Percentiles rank a stretch among this genome's conserved stretches.
Evolutionary conservation across 805 yeast genomes (phyloP).

Genomic region (Sugiyamaella americana): DNA sequence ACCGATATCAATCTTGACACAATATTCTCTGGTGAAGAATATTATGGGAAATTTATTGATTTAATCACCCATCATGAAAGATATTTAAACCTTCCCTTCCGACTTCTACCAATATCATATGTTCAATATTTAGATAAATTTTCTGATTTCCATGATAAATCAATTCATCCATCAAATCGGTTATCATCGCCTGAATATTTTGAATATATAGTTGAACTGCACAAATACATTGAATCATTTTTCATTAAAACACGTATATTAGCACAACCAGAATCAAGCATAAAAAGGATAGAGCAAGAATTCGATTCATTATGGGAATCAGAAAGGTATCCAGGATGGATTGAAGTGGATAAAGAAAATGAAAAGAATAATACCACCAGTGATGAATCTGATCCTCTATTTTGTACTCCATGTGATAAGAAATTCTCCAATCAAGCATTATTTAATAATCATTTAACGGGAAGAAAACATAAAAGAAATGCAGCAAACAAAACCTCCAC

Average conservation of each 20-base stretch:
- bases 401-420: conserved; percentile 61
- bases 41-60: conserved; percentile 60
- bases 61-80: conserved; percentile 44
- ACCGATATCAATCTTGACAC: conserved; percentile 43
- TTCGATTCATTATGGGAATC: conserved; percentile 25
- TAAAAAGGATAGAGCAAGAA: conserved; percentile 27
- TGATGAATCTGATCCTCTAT: conserved; percentile 30
- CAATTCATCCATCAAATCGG: conserved; percentile 17
- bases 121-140: conserved; percentile 45
- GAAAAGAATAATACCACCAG: neutral
- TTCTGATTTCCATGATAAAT: conserved; percentile 35
- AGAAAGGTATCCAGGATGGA: conserved; percentile 11
- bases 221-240: conserved; percentile 45
- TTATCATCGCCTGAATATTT: conserved; percentile 34
- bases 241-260: conserved; percentile 46
- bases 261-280: conserved; percentile 33
- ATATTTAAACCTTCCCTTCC: conserved; percentile 46
- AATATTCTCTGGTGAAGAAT: conserved; percentile 55
- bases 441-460: conserved; percentile 59
- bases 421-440: conserved; percentile 59
- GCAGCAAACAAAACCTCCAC: conserved; percentile 8
- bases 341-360: neutral
- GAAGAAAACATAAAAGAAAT: conserved; percentile 68
- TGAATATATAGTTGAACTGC: conserved; percentile 42
- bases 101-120: conserved; percentile 34